Evolutionary conservation across 495 filamentous ascomycete species (phyloP).

Genomic region (Podospora conica): DNA sequence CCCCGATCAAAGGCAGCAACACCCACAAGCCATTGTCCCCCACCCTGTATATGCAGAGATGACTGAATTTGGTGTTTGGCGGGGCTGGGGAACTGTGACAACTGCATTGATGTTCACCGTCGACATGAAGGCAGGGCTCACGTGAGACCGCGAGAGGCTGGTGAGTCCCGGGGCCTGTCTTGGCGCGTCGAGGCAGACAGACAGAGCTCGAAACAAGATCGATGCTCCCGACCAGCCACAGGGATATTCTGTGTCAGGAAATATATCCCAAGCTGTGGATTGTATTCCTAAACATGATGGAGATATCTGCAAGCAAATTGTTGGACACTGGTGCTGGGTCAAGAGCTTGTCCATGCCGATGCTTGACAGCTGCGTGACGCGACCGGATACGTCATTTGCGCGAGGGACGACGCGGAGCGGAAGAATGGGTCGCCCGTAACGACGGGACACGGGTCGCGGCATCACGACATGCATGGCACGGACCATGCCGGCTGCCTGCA

Average conservation of each 20-base stretch:
- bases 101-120: neutral
- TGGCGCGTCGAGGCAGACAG: constrained; percentile 6
- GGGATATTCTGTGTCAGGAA: neutral
- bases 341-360: neutral
- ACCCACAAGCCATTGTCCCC: neutral
- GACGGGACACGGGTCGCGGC: constrained; percentile 6
- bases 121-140: neutral
- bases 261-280: neutral
- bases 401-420: neutral
- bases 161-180: neutral
- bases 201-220: neutral
- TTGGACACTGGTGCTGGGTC: neutral
- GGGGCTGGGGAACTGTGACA: neutral
- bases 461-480: constrained; percentile 15
- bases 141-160: constrained; percentile 18
- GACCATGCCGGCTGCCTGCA: neutral
- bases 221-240: neutral
- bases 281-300: neutral
- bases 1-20: neutral
- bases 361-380: neutral
- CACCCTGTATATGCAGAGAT: neutral
- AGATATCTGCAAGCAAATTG: neutral
- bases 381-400: constrained; percentile 14
- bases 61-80: neutral
- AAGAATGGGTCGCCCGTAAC: constrained; percentile 16